A percentile compares a stretch with the other conserved stretches of the same genome.
These are phyloP conservation scores for Alliaria petiolata DNA, from an alignment of 345 rosid species.

Conservation along the genomic window DNA sequence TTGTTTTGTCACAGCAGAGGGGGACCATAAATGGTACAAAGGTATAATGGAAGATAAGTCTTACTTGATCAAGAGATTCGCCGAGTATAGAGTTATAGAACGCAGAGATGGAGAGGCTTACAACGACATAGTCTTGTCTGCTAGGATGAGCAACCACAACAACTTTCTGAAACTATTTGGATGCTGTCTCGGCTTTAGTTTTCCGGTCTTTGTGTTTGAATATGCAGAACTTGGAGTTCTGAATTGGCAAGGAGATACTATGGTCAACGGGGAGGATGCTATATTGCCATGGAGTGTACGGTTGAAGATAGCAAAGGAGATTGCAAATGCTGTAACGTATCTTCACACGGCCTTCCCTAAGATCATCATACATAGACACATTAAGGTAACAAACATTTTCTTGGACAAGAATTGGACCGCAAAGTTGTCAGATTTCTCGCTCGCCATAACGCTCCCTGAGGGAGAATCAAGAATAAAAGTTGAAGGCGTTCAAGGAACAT, in stretches of 20 bases:
- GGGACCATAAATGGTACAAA: neutral
- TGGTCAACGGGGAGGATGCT: neutral
- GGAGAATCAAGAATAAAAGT: neutral
- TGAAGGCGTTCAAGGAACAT: neutral
- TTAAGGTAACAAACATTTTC: neutral
- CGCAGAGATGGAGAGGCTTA: neutral
- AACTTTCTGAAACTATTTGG: conserved; percentile 15
- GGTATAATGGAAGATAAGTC: neutral
- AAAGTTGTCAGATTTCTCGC: neutral
- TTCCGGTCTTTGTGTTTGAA: conserved; percentile 12
- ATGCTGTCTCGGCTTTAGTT: neutral
- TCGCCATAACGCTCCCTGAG: neutral
- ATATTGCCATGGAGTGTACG: neutral
- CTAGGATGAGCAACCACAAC: conserved; percentile 6
- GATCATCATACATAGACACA: neutral
- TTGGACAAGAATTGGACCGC: neutral
- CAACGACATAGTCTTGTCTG: neutral
- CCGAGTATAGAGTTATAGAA: neutral
- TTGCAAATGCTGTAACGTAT: conserved; percentile 10
- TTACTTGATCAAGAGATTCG: conserved; percentile 14
- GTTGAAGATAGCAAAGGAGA: neutral
- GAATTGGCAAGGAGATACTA: neutral
- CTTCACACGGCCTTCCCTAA: conserved; percentile 4
- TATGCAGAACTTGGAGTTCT: neutral
- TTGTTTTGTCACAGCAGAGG: neutral